Evolutionary conservation across 345 rosid species (phyloP).

Genomic region (Nasturtium officinale): DNA sequence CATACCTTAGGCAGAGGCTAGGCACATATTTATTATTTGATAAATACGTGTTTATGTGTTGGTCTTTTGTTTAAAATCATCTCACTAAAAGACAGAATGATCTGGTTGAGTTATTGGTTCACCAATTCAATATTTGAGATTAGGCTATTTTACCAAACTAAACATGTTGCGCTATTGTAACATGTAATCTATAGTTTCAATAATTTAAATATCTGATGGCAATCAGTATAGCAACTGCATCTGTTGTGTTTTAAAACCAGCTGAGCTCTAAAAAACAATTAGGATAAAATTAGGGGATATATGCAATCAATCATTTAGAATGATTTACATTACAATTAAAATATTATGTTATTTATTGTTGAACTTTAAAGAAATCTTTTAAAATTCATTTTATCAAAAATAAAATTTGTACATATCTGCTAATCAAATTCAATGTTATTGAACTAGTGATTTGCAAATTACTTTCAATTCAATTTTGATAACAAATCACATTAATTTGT

Average conservation of each 20-base stretch:
- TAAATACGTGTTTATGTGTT: background rate
- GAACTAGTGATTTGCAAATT: background rate
- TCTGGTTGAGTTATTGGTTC: background rate
- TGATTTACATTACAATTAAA: background rate
- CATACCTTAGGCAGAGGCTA: too few species aligned
- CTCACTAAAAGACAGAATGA: background rate
- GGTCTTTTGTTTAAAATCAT: background rate
- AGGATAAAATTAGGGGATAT: too few species aligned
- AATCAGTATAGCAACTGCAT: too few species aligned
- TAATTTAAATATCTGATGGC: too few species aligned
- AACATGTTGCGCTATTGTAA: background rate
- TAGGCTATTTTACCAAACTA: background rate
- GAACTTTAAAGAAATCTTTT: too few species aligned
- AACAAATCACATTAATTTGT: too few species aligned
- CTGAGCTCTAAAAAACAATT: too few species aligned
- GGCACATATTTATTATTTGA: background rate
- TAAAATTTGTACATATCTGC: background rate
- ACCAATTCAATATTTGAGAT: background rate
- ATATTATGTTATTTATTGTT: too few species aligned
- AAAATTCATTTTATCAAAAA: too few species aligned
- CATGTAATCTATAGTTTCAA: too few species aligned
- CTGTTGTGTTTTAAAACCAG: too few species aligned
- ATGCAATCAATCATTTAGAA: too few species aligned
- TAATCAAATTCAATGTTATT: background rate
- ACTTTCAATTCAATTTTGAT: background rate